Conservation (phyloP, 179 eudicot species). For the Dionaea muscipula region DNA sequence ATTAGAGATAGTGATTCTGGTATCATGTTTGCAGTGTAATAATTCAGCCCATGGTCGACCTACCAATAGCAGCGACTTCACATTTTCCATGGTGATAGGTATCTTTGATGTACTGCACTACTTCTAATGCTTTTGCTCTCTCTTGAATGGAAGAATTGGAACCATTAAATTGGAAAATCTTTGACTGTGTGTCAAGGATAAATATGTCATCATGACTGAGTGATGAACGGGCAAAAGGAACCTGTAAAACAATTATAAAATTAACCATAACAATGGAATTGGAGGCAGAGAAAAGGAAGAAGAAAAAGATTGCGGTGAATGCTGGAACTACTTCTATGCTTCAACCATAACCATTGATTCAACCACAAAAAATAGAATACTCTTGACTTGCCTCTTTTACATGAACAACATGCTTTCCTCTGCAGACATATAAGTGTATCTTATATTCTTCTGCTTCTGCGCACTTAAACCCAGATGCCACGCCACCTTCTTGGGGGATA, state of each 20-base stretch:
- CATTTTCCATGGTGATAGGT: conserved; percentile 90
- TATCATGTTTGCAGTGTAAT: not conserved
- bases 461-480: conserved; percentile 86
- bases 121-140: conserved; percentile 96
- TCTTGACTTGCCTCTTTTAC: conserved; percentile 68
- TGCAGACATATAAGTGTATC: conserved; percentile 61
- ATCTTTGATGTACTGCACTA: conserved; percentile 89
- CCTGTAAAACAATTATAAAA: conserved; percentile 29
- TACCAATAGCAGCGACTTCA: conserved; percentile 85
- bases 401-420: conserved; percentile 87
- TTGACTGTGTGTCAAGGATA: conserved; percentile 70
- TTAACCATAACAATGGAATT: not conserved
- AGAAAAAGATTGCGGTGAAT: not conserved
- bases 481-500: conserved; percentile 88
- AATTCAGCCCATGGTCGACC: conserved; percentile 4
- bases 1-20: conserved; percentile 4
- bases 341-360: not conserved
- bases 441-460: conserved; percentile 62
- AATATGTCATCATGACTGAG: conserved; percentile 90
- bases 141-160: conserved; percentile 93
- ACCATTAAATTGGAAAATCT: conserved; percentile 93
- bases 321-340: too few relatives aligned
- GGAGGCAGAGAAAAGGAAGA: not conserved
- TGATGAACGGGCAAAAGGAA: conserved; percentile 80
- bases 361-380: not conserved